phyloP scores from a whole-genome alignment of 176 grass and related monocot species.

The Cenchrus fungigraminus region DNA sequence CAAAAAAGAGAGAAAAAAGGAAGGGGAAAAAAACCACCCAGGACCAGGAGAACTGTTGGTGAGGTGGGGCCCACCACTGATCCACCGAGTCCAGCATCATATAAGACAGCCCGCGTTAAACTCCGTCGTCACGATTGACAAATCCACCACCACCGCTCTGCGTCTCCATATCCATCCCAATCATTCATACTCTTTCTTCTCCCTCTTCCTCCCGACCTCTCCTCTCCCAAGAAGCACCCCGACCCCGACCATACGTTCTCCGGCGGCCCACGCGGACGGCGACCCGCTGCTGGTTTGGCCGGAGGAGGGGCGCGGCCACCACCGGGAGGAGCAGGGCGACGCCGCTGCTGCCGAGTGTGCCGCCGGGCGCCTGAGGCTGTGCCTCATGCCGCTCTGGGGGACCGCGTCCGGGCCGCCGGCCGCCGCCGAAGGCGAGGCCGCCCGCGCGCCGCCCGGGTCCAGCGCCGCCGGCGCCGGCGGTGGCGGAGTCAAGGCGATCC shows the following conservation, averaged over 20 bases:
- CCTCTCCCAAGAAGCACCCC: slow-evolving; percentile 15
- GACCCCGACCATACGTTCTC: slow-evolving; percentile 13
- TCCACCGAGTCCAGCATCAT: not conserved
- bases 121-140: not conserved
- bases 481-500: slow-evolving; percentile 49
- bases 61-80: slow-evolving; percentile 2
- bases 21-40: not conserved
- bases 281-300: slow-evolving; percentile 20
- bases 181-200: not conserved
- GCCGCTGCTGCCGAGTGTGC: not conserved
- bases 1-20: too few species aligned
- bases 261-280: slow-evolving; percentile 21
- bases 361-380: slow-evolving; percentile 18
- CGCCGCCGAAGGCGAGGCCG: slow-evolving; percentile 20
- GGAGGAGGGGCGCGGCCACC: not conserved
- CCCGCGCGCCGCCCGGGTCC: slow-evolving; percentile 23
- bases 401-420: slow-evolving; percentile 36
- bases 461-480: not conserved
- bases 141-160: not conserved
- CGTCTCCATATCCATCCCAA: slow-evolving; percentile 14
- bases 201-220: not conserved
- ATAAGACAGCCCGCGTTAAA: slow-evolving; percentile 10
- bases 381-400: slow-evolving; percentile 57
- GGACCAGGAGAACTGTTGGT: not conserved
- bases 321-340: slow-evolving; percentile 2